Evolutionary conservation across 2,329 filamentous ascomycete species (phyloP), one percentile per base, ranked within the genome.

Genomic region (Aspergillus neotritici): DNA sequence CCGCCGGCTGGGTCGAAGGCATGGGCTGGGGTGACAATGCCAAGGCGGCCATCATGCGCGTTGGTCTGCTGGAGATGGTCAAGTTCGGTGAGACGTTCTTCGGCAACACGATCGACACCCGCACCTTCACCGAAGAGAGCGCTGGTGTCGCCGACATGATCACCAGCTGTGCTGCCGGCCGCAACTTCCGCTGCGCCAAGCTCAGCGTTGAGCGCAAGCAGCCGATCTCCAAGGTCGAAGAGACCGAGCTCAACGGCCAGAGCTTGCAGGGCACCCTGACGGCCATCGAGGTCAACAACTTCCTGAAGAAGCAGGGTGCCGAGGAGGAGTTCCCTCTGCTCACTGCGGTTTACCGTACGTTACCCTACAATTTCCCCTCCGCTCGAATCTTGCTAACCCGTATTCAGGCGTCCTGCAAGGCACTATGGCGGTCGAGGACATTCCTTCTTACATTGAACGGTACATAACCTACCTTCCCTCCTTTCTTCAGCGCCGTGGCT

Each of bases 1-100:
- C 89, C 4, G 90, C 93, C 28, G 93, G 93, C 45, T 98, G 94
- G 67, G 89, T 97, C 34, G 88, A 95, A 53, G 93, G 93, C 30
- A 80, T 91, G 49, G 91, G 91, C 53, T 98, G 93, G 91, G 93
- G 93, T 60, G 90, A 97, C 73, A 98, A 97, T 57, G 91, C 91
- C 53, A 97, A 98, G 73, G 89, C 93, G n/a, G 93, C 93, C 35
- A 84, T 98, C 48, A 97, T 98, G 88, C 86, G 93, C 33, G 85
- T 97, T 14, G 93, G 93, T 6, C 80, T 98, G 35, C 77, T 96
- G 56, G 93, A 98, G 71, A 95, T 96, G 84, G 88, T 97, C 60
- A 85, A 86, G 63, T 98, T 98, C 56, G 91, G 91, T 52, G 88
- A 90, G 66, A 82, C 85, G 57, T 98, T 97, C 74, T 98, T 97